A percentile compares a stretch with the other conserved stretches of the same genome.
phyloP scores from a whole-genome alignment of 805 yeast species.

The Saturnispora saitoi region DNA sequence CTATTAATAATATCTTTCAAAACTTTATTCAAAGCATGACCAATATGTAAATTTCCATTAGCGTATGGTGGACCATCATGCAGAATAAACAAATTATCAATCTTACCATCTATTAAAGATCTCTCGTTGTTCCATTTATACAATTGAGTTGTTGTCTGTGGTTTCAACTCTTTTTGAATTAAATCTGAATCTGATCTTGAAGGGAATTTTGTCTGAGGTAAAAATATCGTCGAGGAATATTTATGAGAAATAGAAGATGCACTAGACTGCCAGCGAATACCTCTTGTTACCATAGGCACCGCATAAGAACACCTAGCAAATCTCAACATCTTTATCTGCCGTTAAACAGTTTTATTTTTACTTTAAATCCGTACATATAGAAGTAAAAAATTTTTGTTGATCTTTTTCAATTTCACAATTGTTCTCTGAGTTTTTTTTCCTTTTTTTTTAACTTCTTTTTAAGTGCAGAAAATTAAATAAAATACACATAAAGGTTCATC shows the following conservation, averaged over 20 bases:
- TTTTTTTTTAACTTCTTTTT: no score
- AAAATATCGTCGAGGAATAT: constrained; percentile 21
- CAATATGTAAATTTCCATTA: constrained; percentile 84
- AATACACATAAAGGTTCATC: no score
- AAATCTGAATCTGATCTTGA: constrained; percentile 43
- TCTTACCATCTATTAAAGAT: constrained; percentile 17
- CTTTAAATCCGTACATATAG: neutral
- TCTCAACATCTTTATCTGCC: neutral
- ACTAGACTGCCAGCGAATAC: neutral
- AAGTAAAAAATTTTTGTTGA: neutral
- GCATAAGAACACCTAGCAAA: neutral
- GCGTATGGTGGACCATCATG: constrained; percentile 99
- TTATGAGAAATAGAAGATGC: constrained; percentile 13
- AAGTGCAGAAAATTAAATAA: no score
- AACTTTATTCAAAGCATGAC: constrained; percentile 88
- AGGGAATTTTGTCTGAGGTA: constrained; percentile 68
- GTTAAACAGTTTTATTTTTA: neutral
- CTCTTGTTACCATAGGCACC: neutral
- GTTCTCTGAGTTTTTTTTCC: no score
- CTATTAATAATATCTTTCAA: constrained; percentile 80
- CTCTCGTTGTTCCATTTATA: constrained; percentile 53
- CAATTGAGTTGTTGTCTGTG: constrained; percentile 47
- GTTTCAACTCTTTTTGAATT: constrained; percentile 36
- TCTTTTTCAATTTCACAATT: no score
- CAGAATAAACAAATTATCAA: constrained; percentile 47